phyloP scores from a whole-genome alignment of 1,139 yeast species.

The Yamadazyma spencermartinsiae region DNA sequence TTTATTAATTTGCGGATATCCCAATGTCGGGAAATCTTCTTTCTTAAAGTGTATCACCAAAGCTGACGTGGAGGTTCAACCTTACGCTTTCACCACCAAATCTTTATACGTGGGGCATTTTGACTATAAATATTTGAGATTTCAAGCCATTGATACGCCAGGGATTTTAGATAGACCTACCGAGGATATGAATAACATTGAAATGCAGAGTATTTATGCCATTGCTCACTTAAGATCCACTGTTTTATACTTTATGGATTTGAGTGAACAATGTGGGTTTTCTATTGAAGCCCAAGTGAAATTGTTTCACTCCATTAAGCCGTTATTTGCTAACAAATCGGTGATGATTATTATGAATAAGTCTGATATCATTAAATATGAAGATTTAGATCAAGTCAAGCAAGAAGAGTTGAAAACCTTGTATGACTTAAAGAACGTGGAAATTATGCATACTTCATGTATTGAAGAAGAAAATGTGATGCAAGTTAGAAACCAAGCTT shows the following conservation, averaged over 20 bases:
- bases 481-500: conserved; percentile 95
- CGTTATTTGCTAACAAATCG: conserved; percentile 93
- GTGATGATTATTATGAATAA: conserved; percentile 95
- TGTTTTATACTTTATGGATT: conserved; percentile 95
- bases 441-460: conserved; percentile 90
- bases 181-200: conserved; percentile 99
- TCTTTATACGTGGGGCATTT: conserved; percentile 95
- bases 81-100: conserved; percentile 97
- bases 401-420: conserved; percentile 70
- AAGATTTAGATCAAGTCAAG: conserved; percentile 77
- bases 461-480: conserved; percentile 92
- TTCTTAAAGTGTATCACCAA: conserved; percentile 90
- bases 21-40: conserved; percentile 98
- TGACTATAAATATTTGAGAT: conserved; percentile 94
- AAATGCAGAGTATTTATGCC: conserved; percentile 98
- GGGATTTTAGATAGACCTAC: conserved; percentile 98
- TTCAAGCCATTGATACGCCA: conserved; percentile 99
- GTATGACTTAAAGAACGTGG: conserved; percentile 72
- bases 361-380: conserved; percentile 83
- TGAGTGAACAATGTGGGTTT: conserved; percentile 98
- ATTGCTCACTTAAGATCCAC: conserved; percentile 97
- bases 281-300: conserved; percentile 96
- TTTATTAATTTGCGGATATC: conserved; percentile 94
- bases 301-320: conserved; percentile 94
- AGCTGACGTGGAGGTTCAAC: conserved; percentile 99